Percentiles rank a stretch among this genome's conserved stretches.
These are phyloP conservation scores for Eucalyptus microcorys DNA, from an alignment of 345 rosid species.

Conservation along the genomic window DNA sequence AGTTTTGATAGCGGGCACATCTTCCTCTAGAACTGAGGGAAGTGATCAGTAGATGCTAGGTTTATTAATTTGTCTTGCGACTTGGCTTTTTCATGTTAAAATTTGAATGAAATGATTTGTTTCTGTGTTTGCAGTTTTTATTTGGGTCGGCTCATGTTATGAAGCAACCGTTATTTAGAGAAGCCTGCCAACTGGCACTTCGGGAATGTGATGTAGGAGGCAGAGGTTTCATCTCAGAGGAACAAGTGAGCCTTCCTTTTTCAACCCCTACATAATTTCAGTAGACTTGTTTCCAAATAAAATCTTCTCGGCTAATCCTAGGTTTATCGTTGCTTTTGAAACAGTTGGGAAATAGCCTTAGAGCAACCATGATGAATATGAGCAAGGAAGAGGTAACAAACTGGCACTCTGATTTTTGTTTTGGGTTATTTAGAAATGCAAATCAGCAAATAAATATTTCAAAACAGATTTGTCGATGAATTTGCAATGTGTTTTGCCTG, in stretches of 20 bases:
- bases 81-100: not conserved
- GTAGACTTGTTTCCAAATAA: not conserved
- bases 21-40: not conserved
- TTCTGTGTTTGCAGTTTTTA: conserved; percentile 47
- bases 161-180: conserved; percentile 51
- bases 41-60: not conserved
- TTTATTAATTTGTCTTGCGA: not conserved
- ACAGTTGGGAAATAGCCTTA: not conserved
- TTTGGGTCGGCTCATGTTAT: conserved; percentile 67
- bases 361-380: conserved; percentile 27
- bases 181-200: conserved; percentile 63
- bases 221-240: conserved; percentile 33
- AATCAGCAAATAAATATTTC: not conserved
- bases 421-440: not conserved
- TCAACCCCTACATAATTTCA: not conserved
- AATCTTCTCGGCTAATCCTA: not conserved
- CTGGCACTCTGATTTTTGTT: not conserved
- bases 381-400: conserved; percentile 43
- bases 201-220: conserved; percentile 34
- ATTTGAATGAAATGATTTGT: not conserved
- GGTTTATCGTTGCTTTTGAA: not conserved
- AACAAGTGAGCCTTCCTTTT: conserved; percentile 33
- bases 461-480: not conserved
- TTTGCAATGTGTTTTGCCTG: not conserved
- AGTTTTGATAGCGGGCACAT: not conserved